Evolutionary conservation across 805 yeast genomes (phyloP), one percentile per base, ranked within the genome.

Genomic region (Saccharomycopsis fodiens): DNA sequence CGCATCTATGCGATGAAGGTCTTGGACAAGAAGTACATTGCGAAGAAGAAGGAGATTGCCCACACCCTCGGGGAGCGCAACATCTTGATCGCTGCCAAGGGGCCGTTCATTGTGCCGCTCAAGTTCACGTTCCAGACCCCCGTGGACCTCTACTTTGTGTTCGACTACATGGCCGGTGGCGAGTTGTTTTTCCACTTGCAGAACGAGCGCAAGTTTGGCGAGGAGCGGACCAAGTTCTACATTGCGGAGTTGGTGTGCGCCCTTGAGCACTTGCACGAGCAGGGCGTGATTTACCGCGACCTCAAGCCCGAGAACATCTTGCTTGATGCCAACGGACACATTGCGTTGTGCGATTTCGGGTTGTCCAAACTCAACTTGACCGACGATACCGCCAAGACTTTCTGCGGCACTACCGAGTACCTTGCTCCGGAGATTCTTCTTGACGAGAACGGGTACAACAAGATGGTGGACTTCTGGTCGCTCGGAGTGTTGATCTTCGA

Each of bases 381-480:
- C 46, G 85, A 86, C 58, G 79, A 73, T 53, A 88, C 97, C 35
- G 89, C 97, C 3, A 93, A 91, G 63, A 93, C 98, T 0, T 93
- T 93, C 58, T 93, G 98, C 66, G 98, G 98, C 48, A 93, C 98
- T 17, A 93, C 98, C 4, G 98, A 93, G 68, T 93, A 93, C 63
- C 72, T 93, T 52, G 98, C 98, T 0, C 98, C 98, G 2, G 98
- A 93, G 64, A 94, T 93, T 15, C 71, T 93, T 55, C 72, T 93
- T 44, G 97, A 93, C 66, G 98, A 93, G 64, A 76, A 85, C 45
- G 98, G 98, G 15, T 93, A 93, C 67, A 93, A 97, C 32, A 88
- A 89, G 65, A 91, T 93, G 97, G 98, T 93, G 51, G 98, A 93
- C 64, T 93, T 93, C 58, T 93, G 98, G 98, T 89, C 97, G 2